A percentile compares a stretch with the other conserved stretches of the same genome.
Conservation (phyloP, 192 early-diverging fungal genomes). For the Coemansia sp. region DNA sequence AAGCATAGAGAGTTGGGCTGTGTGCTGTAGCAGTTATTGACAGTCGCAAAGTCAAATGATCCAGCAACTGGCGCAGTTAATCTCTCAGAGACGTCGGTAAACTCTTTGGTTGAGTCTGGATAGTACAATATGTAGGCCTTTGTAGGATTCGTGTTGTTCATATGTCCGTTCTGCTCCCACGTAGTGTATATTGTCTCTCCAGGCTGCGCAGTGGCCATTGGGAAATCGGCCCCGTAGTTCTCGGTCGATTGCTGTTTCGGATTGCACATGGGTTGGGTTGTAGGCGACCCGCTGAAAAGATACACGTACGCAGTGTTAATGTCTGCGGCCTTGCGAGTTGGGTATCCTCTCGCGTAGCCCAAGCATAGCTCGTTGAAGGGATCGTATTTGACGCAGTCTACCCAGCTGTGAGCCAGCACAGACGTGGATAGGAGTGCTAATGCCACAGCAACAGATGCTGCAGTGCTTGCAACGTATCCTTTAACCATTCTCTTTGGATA, state of each 20-base stretch:
- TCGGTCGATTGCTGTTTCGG: conserved; percentile 26
- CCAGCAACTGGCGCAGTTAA: conserved; percentile 34
- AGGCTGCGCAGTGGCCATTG: conserved; percentile 51
- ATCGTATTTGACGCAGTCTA: conserved; percentile 60
- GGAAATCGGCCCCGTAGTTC: conserved; percentile 43
- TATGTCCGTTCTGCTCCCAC: conserved; percentile 63
- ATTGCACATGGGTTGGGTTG: conserved; percentile 54
- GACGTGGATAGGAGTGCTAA: conserved; percentile 9
- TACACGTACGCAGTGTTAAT: conserved; percentile 59
- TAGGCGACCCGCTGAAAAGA: conserved; percentile 40
- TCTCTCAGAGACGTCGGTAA: conserved; percentile 30
- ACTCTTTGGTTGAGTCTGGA: conserved; percentile 19
- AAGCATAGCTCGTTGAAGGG: conserved; percentile 38
- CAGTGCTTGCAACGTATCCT: neutral
- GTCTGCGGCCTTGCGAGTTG: conserved; percentile 43
- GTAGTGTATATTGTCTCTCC: conserved; percentile 56
- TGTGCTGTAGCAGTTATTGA: conserved; percentile 40
- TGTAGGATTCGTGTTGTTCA: conserved; percentile 47
- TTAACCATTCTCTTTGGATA: neutral
- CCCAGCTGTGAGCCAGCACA: conserved; percentile 62
- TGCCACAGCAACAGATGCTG: neutral
- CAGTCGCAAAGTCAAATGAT: conserved; percentile 54
- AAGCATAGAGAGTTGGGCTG: conserved; percentile 56
- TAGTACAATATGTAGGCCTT: conserved; percentile 48
- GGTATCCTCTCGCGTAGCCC: conserved; percentile 58